Conservation (phyloP, 129 eudicot genomes). For the Heracleum sosnowskyi region DNA sequence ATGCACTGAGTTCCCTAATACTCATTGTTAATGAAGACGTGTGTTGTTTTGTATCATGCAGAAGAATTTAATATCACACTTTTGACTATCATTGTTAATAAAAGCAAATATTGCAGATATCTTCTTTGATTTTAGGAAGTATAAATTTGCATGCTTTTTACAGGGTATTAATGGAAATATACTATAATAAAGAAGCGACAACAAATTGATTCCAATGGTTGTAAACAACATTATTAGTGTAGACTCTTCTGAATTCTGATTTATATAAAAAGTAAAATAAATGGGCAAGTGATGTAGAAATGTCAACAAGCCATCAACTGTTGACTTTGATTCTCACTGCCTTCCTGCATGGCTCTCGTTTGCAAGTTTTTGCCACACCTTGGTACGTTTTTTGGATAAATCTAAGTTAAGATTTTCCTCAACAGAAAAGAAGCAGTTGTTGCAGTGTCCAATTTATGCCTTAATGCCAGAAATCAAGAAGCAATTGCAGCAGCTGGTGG, state of each 20-base stretch:
- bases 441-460: constrained; percentile 87
- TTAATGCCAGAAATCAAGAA: constrained; percentile 90
- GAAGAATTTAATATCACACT: not conserved
- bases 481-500: constrained; percentile 93
- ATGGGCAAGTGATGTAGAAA: not conserved
- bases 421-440: constrained; percentile 92
- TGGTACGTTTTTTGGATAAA: not conserved
- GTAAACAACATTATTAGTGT: not conserved
- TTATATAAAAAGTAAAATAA: not conserved
- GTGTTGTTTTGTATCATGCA: not conserved
- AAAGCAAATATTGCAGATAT: not conserved
- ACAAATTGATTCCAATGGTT: not conserved
- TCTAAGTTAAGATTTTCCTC: not conserved
- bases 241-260: not conserved
- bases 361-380: not conserved
- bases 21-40: too few species aligned
- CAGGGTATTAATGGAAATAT: not conserved
- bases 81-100: not conserved
- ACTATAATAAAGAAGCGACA: not conserved
- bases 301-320: not conserved
- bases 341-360: not conserved
- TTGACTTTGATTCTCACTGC: not conserved
- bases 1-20: too few species aligned
- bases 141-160: not conserved
- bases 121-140: not conserved